phyloP scores from a whole-genome alignment of 441 rosid species.

The Corymbia calophylla region DNA sequence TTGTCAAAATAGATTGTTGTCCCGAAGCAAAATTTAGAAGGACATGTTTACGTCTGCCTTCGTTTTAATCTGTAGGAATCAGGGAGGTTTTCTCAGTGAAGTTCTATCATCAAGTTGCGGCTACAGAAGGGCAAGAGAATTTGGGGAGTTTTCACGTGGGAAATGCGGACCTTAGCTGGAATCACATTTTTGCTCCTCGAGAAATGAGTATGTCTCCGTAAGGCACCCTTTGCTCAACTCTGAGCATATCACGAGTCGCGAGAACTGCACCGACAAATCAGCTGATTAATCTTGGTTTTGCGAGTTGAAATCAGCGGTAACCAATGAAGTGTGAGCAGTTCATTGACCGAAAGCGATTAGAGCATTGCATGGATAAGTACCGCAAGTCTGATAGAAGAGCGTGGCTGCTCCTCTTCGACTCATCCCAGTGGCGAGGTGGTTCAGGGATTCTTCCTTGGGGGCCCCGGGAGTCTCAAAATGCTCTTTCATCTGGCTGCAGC shows the following conservation, averaged over 20 bases:
- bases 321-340: not conserved
- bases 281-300: not conserved
- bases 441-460: slow-evolving; percentile 53
- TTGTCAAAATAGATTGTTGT: not conserved
- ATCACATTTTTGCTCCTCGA: slow-evolving; percentile 57
- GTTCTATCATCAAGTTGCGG: not conserved
- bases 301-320: not conserved
- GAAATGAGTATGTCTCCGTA: slow-evolving; percentile 70
- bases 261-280: slow-evolving; percentile 41
- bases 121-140: not conserved
- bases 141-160: not conserved
- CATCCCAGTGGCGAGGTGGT: slow-evolving; percentile 64
- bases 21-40: not conserved
- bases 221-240: slow-evolving; percentile 51
- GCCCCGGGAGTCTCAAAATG: slow-evolving; percentile 82
- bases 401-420: slow-evolving; percentile 65
- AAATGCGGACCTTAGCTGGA: slow-evolving; percentile 4
- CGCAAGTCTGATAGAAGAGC: slow-evolving; percentile 82
- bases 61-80: not conserved
- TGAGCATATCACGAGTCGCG: slow-evolving; percentile 46
- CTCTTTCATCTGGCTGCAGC: slow-evolving; percentile 65
- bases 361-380: slow-evolving; percentile 16
- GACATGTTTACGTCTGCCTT: not conserved
- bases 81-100: not conserved
- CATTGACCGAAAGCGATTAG: not conserved